Evolutionary conservation across 352 stramenopile genomes (phyloP), one percentile per base, ranked within the genome.

Genomic region (Peronospora belbahrii): DNA sequence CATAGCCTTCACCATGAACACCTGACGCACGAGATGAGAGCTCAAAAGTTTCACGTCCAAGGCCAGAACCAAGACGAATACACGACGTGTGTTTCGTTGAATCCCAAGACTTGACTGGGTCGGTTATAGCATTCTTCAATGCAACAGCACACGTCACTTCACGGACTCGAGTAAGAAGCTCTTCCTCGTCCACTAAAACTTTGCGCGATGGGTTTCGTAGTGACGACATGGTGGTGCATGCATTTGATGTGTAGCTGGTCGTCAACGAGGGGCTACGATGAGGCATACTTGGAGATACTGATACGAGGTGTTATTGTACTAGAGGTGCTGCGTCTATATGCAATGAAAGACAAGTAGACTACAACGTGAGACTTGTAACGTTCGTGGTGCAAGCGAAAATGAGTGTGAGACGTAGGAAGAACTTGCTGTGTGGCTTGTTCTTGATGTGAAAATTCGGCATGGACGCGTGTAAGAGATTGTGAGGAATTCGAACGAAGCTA

Each of bases 131-230:
- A 7, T 41, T 48, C 10, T 67, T 42, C 13, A 71, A 35, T 0
- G 52, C 35, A 4, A 56, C 36, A 2, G 49, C 46, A 6, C 49
- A 33, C 3, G 35, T 46, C 6, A 40, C n/a, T 1, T 45, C 52
- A 23, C 25, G 37, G 2, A 58, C 48, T 6, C 62, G 57, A 15
- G 38, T 46, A 5, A 67, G 19, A 7, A 71, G 54, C 42, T 71
- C 62, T 2, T 65, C 27, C 5, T 71, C 53, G 11, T 53, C 36
- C 0, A 71, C 35, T 4, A 56, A 25, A 6, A 71, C 46, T 28
- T 62, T 65, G 17, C 42, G 46, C 6, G 35, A 19, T 11, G 49
- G 30, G 19, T 46, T 22, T 18, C 42, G 35, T 1, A 47, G 37
- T 2, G 53, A 62, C 7, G 45, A 65, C 2, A 24, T 13, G 0